Percentiles rank a stretch among this genome's conserved stretches.
phyloP scores from a whole-genome alignment of 2,329 filamentous ascomycete genomes.

The Aureobasidium lini region DNA sequence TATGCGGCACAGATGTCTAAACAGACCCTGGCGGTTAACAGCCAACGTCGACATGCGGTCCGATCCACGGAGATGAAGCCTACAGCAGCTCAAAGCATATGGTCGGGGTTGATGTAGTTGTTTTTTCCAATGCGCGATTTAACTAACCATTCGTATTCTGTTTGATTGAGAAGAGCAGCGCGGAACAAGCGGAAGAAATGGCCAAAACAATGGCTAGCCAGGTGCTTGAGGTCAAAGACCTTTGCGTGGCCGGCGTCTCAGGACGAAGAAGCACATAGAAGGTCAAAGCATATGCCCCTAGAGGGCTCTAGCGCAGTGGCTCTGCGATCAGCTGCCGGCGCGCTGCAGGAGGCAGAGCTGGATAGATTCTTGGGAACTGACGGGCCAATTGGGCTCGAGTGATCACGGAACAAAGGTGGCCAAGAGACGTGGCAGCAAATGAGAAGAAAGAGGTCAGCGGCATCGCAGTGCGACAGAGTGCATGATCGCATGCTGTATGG shows the following conservation, averaged over 20 bases:
- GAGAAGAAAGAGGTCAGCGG: neutral
- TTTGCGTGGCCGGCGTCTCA: constrained; percentile 3
- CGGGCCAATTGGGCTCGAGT: neutral
- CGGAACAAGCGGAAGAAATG: constrained; percentile 3
- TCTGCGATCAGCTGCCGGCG: constrained; percentile 5
- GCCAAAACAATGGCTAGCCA: neutral
- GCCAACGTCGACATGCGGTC: neutral
- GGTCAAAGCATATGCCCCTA: constrained; percentile 6
- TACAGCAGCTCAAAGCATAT: neutral
- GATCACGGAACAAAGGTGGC: neutral
- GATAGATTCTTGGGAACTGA: neutral
- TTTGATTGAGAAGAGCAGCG: neutral
- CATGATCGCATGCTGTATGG: constrained; percentile 3
- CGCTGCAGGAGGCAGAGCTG: neutral
- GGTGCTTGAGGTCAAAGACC: neutral
- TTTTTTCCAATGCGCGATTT: constrained; percentile 2
- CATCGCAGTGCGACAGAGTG: neutral
- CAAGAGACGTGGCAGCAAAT: neutral
- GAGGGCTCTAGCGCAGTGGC: constrained; percentile 3
- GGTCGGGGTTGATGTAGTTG: neutral
- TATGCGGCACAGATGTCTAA: neutral
- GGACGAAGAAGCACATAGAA: constrained; percentile 9
- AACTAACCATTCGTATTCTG: neutral
- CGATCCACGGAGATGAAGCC: neutral
- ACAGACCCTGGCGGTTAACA: neutral